Percentiles rank a stretch among this genome's conserved stretches.
Conservation (phyloP, 1,139 yeast genomes). For the Yamadazyma atmosphaerica region DNA sequence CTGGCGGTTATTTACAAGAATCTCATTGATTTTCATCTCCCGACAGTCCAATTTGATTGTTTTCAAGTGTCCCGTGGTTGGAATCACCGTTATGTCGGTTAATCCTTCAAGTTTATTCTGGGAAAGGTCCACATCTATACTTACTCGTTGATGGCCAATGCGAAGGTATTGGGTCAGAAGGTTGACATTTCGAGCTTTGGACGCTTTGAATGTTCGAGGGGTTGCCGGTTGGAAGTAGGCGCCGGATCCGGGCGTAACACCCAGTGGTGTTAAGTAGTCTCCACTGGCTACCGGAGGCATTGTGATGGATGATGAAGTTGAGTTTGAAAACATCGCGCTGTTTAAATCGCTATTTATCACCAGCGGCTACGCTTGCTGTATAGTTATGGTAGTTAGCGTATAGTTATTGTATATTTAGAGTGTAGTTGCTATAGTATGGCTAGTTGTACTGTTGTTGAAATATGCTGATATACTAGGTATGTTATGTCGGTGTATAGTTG, state of each 20-base stretch:
- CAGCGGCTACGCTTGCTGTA: neutral
- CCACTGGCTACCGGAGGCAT: slow-evolving; percentile 25
- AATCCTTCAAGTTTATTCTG: slow-evolving; percentile 59
- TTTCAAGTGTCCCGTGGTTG: slow-evolving; percentile 60
- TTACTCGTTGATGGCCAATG: slow-evolving; percentile 69
- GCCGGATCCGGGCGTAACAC: slow-evolving; percentile 14
- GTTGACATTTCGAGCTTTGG: slow-evolving; percentile 22
- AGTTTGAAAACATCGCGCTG: neutral
- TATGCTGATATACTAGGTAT: too few species aligned
- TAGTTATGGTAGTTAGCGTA: too few species aligned
- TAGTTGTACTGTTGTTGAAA: too few species aligned
- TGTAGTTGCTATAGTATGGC: too few species aligned
- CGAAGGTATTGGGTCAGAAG: slow-evolving; percentile 45
- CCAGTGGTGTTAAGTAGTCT: slow-evolving; percentile 9
- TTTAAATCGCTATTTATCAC: too few species aligned
- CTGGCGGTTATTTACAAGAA: slow-evolving; percentile 54
- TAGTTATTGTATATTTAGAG: too few species aligned
- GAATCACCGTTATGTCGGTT: slow-evolving; percentile 81
- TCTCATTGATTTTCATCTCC: slow-evolving; percentile 64
- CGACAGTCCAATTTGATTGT: slow-evolving; percentile 77
- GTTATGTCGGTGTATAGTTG: too few species aligned
- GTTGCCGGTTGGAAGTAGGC: slow-evolving; percentile 15
- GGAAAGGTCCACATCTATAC: slow-evolving; percentile 65
- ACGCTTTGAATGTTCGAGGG: slow-evolving; percentile 21
- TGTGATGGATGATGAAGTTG: neutral